Conservation (phyloP, 805 yeast genomes). For the Lipomyces kockii region DNA sequence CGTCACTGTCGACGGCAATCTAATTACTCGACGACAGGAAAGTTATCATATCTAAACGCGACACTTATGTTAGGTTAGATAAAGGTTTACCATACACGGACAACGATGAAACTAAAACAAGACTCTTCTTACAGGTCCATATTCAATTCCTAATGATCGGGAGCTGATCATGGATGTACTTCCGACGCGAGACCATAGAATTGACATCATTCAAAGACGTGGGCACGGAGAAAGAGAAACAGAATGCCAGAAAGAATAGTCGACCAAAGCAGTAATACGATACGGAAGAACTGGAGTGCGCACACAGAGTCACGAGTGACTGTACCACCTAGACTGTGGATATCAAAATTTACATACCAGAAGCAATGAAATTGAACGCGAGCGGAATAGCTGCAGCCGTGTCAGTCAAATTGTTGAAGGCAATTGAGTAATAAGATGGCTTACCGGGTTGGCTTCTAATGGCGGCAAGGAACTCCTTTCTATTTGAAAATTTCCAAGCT, state of each 20-base stretch:
- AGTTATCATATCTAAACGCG: slow-evolving; percentile 5
- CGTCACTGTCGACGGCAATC: not conserved
- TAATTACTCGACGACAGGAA: slow-evolving; percentile 11
- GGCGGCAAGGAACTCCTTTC: slow-evolving; percentile 67
- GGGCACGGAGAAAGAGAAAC: slow-evolving; percentile 1
- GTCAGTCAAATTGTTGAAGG: slow-evolving; percentile 1
- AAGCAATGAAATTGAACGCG: slow-evolving; percentile 86
- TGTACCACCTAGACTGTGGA: not conserved
- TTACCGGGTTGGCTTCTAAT: slow-evolving; percentile 76
- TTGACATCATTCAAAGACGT: not conserved
- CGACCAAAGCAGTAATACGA: slow-evolving; percentile 1
- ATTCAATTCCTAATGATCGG: not conserved
- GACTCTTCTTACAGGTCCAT: slow-evolving; percentile 10
- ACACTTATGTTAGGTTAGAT: not conserved
- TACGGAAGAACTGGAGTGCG: not conserved
- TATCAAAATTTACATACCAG: slow-evolving; percentile 61
- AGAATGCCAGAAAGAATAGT: slow-evolving; percentile 1
- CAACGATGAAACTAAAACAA: not conserved
- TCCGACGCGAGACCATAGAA: not conserved
- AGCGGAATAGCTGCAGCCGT: slow-evolving; percentile 57
- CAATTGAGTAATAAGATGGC: slow-evolving; percentile 13
- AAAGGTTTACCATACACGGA: not conserved
- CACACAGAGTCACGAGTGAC: slow-evolving; percentile 2
- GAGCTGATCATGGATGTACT: not conserved
- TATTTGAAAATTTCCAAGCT: slow-evolving; percentile 59